Conservation (phyloP, 768 basidiomycete species). For the Mycena floridula region DNA sequence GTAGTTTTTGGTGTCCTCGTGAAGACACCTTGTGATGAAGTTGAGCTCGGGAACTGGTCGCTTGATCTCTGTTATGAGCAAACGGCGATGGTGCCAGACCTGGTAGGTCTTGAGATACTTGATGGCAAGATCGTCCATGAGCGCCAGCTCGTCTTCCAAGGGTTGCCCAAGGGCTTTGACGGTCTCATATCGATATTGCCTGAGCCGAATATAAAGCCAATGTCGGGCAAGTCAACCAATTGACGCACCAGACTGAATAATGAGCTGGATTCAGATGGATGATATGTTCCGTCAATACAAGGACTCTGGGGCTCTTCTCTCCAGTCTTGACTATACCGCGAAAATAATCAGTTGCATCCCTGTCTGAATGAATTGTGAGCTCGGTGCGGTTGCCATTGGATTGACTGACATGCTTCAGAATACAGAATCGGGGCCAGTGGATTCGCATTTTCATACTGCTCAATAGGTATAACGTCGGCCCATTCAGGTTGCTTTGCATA, state of each 20-base stretch:
- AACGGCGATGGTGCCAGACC: conserved; percentile 92
- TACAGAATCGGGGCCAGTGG: conserved; percentile 94
- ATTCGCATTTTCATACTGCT: conserved; percentile 72
- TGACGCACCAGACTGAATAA: conserved; percentile 87
- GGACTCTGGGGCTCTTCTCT: conserved; percentile 76
- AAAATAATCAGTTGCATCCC: conserved; percentile 90
- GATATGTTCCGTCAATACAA: conserved; percentile 83
- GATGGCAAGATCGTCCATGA: conserved; percentile 86
- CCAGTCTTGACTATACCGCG: conserved; percentile 72
- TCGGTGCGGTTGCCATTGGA: not conserved
- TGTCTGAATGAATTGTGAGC: conserved; percentile 46
- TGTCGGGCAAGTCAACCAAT: not conserved
- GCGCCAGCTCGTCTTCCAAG: conserved; percentile 67
- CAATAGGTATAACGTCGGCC: conserved; percentile 72
- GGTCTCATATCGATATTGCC: conserved; percentile 95
- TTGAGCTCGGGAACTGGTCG: conserved; percentile 62
- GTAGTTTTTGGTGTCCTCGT: conserved; percentile 90
- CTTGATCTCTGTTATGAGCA: conserved; percentile 55
- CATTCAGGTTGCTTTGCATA: conserved; percentile 69
- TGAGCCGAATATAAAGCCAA: conserved; percentile 22
- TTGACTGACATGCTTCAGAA: conserved; percentile 70
- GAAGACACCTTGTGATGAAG: conserved; percentile 71
- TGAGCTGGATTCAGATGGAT: conserved; percentile 94
- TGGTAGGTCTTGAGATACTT: conserved; percentile 92
- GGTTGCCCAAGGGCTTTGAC: conserved; percentile 61